Evolutionary conservation across 1,139 yeast species (phyloP).

Genomic region (Magnusiomyces sp.): DNA sequence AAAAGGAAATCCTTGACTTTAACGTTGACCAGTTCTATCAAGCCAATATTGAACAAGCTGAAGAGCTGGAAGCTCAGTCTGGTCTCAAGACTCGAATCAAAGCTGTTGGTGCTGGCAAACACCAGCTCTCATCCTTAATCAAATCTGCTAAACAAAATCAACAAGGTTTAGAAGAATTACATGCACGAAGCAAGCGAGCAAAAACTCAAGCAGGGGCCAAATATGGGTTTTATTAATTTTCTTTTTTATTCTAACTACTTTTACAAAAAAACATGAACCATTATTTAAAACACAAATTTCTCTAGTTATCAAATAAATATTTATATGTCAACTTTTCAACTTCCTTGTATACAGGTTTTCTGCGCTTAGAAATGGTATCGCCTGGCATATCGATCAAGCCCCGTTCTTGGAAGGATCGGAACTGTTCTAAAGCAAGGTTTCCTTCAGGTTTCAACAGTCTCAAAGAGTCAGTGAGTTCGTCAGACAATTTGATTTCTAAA

Average conservation of each 20-base stretch:
- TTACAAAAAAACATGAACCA: background rate
- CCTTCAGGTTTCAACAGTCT: constrained; percentile 89
- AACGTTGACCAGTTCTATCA: constrained; percentile 26
- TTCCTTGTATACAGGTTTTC: constrained; percentile 27
- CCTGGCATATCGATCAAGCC: constrained; percentile 80
- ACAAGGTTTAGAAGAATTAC: constrained; percentile 27
- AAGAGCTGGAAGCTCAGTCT: constrained; percentile 13
- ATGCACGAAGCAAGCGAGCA: constrained; percentile 18
- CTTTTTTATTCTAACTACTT: background rate
- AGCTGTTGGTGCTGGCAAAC: constrained; percentile 26
- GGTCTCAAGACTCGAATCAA: constrained; percentile 20
- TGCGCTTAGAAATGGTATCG: constrained; percentile 39
- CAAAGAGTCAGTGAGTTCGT: constrained; percentile 79
- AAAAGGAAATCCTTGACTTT: constrained; percentile 22
- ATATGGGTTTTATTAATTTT: constrained; percentile 23
- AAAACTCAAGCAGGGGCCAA: constrained; percentile 23
- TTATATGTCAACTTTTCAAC: constrained; percentile 28
- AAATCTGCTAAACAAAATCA: constrained; percentile 26
- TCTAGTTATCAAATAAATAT: constrained; percentile 8
- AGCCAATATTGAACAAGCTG: constrained; percentile 16
- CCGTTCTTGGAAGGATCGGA: constrained; percentile 69
- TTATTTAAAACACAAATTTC: too few relatives aligned
- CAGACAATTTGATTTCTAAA: constrained; percentile 79
- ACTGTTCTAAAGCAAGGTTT: constrained; percentile 69
- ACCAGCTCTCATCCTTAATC: constrained; percentile 26